phyloP scores from a whole-genome alignment of 352 stramenopile species.

The Thraustochytrium sp. region DNA sequence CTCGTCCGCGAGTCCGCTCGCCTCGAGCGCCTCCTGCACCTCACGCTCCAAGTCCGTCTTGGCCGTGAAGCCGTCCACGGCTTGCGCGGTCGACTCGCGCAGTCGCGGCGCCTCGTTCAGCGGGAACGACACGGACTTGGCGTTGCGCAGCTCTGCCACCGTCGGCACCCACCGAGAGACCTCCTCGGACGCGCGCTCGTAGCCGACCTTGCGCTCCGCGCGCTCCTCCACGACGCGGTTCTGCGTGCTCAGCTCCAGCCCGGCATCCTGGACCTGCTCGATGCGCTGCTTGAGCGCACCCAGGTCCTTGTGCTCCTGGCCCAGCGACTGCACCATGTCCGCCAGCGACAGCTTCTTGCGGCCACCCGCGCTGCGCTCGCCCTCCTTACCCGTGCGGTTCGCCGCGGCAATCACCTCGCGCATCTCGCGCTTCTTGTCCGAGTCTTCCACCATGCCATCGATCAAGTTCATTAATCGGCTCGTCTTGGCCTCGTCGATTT shows the following conservation, averaged over 20 bases:
- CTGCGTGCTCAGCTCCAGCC: background rate
- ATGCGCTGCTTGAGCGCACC: slow-evolving; percentile 64
- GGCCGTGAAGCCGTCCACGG: slow-evolving; percentile 61
- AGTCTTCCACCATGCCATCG: slow-evolving; percentile 58
- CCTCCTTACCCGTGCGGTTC: slow-evolving; percentile 40
- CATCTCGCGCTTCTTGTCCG: slow-evolving; percentile 55
- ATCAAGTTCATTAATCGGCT: slow-evolving; percentile 58
- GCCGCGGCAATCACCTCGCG: slow-evolving; percentile 51
- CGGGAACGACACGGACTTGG: slow-evolving; percentile 71
- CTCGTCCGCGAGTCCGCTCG: slow-evolving; percentile 64
- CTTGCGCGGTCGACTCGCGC: slow-evolving; percentile 58
- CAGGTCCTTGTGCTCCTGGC: background rate
- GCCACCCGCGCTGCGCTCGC: slow-evolving; percentile 52
- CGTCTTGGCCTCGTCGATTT: slow-evolving; percentile 53
- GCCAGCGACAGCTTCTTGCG: slow-evolving; percentile 20
- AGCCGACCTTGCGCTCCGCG: slow-evolving; percentile 57
- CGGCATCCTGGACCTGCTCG: background rate
- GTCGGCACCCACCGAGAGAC: slow-evolving; percentile 72
- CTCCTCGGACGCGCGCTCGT: slow-evolving; percentile 70
- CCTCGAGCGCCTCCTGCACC: slow-evolving; percentile 60
- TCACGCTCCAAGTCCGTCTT: slow-evolving; percentile 61
- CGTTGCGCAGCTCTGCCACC: slow-evolving; percentile 67
- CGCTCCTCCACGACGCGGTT: slow-evolving; percentile 3
- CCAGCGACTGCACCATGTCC: background rate
- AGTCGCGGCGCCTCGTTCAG: slow-evolving; percentile 63